phyloP scores from a whole-genome alignment of 208 protist species.

The Crithidia brevicula region DNA sequence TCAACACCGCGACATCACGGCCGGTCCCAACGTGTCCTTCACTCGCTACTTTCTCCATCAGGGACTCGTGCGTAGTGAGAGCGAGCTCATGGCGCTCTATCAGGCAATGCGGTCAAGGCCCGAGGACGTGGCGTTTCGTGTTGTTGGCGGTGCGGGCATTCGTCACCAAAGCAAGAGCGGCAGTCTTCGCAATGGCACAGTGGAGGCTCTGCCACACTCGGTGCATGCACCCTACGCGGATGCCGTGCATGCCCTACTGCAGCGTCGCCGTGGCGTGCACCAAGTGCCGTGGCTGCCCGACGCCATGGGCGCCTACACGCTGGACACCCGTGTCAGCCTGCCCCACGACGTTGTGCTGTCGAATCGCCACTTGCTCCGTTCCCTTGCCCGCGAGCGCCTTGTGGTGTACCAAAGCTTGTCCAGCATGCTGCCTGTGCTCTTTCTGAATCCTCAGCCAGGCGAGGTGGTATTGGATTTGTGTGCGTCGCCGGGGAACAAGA shows the following conservation, averaged over 20 bases:
- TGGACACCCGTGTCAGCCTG: constrained; percentile 42
- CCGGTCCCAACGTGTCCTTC: constrained; percentile 78
- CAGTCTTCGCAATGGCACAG: background rate
- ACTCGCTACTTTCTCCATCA: constrained; percentile 82
- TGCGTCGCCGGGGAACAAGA: constrained; percentile 87
- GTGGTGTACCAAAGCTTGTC: constrained; percentile 73
- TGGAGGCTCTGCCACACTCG: background rate
- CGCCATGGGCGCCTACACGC: constrained; percentile 57
- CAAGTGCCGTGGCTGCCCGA: constrained; percentile 64
- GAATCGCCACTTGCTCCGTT: constrained; percentile 61
- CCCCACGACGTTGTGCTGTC: constrained; percentile 44
- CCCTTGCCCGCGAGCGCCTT: constrained; percentile 62
- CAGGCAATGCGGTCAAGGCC: constrained; percentile 63
- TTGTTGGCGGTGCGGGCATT: constrained; percentile 22
- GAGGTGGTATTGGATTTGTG: constrained; percentile 86
- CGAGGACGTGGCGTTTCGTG: constrained; percentile 53
- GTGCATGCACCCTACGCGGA: constrained; percentile 24
- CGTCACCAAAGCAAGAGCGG: too few species aligned
- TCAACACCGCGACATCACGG: constrained; percentile 34
- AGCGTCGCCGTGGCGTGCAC: constrained; percentile 41
- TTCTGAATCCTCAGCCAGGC: constrained; percentile 63
- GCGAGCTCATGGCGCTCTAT: constrained; percentile 68
- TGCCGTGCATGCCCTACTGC: constrained; percentile 39
- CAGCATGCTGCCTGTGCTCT: constrained; percentile 79
- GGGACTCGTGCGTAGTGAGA: constrained; percentile 63